A percentile compares a stretch with the other conserved stretches of the same genome.
These are phyloP conservation scores for Alloascoidea hylecoeti DNA, from an alignment of 805 yeast species.

Conservation along the genomic window DNA sequence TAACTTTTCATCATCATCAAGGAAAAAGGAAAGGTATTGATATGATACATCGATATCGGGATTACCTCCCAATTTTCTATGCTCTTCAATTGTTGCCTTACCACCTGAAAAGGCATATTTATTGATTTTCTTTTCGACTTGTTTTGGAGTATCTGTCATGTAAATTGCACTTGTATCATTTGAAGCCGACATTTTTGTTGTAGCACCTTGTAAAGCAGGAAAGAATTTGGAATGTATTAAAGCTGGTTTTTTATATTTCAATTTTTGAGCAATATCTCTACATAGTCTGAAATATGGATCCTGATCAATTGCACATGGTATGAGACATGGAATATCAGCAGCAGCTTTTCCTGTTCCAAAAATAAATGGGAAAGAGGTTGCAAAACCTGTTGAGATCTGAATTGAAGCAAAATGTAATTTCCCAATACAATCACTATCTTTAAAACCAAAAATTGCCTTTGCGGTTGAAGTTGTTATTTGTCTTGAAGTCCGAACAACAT, in stretches of 20 bases:
- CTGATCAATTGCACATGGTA: conserved; percentile 98
- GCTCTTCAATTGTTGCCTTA: conserved; percentile 75
- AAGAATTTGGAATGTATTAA: conserved; percentile 89
- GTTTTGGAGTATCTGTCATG: conserved; percentile 89
- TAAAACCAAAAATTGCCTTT: conserved; percentile 91
- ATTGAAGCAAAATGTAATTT: conserved; percentile 89
- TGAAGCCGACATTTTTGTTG: conserved; percentile 94
- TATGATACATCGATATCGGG: conserved; percentile 93
- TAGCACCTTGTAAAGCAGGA: conserved; percentile 96
- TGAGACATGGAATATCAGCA: conserved; percentile 80
- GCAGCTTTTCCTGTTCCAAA: conserved; percentile 54
- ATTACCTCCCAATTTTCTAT: conserved; percentile 80
- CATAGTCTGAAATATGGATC: conserved; percentile 97
- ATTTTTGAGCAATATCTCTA: conserved; percentile 92
- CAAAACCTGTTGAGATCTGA: conserved; percentile 93
- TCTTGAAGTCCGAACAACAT: conserved; percentile 82
- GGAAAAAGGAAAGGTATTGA: conserved; percentile 84
- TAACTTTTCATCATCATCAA: conserved; percentile 76
- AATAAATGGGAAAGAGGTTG: conserved; percentile 90
- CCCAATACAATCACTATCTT: conserved; percentile 90
- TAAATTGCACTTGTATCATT: conserved; percentile 84
- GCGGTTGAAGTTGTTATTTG: conserved; percentile 97
- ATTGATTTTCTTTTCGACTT: conserved; percentile 87
- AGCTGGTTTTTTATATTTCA: conserved; percentile 83
- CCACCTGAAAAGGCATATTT: conserved; percentile 97